phyloP scores from a whole-genome alignment of 108 stramenopile genomes.

The Nitzschia sp. region DNA sequence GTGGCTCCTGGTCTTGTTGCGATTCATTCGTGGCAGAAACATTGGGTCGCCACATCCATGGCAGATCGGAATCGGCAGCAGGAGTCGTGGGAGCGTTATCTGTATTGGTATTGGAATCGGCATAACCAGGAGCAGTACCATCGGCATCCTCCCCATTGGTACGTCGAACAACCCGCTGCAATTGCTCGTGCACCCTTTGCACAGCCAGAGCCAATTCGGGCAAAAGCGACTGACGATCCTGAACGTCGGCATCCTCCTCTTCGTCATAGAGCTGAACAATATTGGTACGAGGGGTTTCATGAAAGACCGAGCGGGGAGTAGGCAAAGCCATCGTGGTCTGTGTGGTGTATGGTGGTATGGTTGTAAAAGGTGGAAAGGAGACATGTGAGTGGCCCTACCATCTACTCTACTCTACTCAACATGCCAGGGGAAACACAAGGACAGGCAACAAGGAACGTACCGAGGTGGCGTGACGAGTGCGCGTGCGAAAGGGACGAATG shows the following conservation, averaged over 20 bases:
- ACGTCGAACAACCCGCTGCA: constrained; percentile 6
- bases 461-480: constrained; percentile 65
- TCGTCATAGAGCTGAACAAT: constrained; percentile 52
- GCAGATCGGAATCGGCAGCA: not conserved
- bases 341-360: too few species aligned
- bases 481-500: constrained; percentile 84
- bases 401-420: too few species aligned
- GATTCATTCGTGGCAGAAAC: not conserved
- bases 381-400: not conserved
- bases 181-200: constrained; percentile 45
- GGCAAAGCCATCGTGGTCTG: constrained; percentile 50
- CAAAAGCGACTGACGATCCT: constrained; percentile 59
- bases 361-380: not conserved
- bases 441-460: constrained; percentile 20
- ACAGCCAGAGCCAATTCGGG: constrained; percentile 65
- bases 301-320: constrained; percentile 66
- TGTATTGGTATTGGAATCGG: not conserved
- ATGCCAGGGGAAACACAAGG: not conserved
- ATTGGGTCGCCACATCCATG: constrained; percentile 1
- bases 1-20: not conserved
- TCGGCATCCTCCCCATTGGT: too few species aligned
- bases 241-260: constrained; percentile 40
- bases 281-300: constrained; percentile 65
- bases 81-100: too few species aligned
- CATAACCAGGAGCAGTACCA: not conserved